Base-by-base conservation (phyloP, 768 basidiomycete species). In the Lanmaoa rubissima region DNA sequence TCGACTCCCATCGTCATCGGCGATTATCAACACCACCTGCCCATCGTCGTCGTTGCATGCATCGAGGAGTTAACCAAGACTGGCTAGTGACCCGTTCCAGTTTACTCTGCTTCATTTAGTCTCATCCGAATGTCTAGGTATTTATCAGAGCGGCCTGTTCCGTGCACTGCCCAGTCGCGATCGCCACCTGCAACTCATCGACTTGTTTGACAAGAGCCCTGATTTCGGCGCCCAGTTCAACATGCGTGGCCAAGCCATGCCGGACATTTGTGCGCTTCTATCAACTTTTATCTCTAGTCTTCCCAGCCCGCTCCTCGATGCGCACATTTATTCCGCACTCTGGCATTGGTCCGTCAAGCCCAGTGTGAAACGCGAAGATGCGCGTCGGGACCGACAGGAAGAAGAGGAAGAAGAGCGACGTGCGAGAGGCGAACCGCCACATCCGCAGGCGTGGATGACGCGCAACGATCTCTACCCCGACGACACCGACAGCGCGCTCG, bases 1-100 rank as follows among this genome's bases (percentile, higher is more conserved):
- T 71, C 75, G 17, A 62, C 69, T 4, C 54, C 66, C 14, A 69
- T 76, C 17, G 57, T 69, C 31, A 61, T 78, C 3, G 73, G 71
- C 4, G 76, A 76, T 17, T 72, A 70, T 36, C 69, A 70, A 41
- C 73, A 79, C 43, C 54, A 74, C 54, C 58, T 79, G 1, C 78
- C 78, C 7, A 55, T 71, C 24, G 74, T 77, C 3, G 75, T 75
- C 38, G 70, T 75, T 4, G 69, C 75, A 0, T 78, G 76, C 53
- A 57, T 81, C 26, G 80, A 81, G 43, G 78, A 81, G 60, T 62
- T 81, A 35, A 78, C 78, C 53, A 74, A 77, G 21, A 78, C 77
- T 14, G 79, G 79, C 70, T 17, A 40, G 46, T 60, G 32, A 43
- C 19, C 2, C 31, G 5, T 45, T 32, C 21, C 10, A 12, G 13